Conservation (phyloP, 1,284 basidiomycete genomes). For the Fomitopsis betulina region DNA sequence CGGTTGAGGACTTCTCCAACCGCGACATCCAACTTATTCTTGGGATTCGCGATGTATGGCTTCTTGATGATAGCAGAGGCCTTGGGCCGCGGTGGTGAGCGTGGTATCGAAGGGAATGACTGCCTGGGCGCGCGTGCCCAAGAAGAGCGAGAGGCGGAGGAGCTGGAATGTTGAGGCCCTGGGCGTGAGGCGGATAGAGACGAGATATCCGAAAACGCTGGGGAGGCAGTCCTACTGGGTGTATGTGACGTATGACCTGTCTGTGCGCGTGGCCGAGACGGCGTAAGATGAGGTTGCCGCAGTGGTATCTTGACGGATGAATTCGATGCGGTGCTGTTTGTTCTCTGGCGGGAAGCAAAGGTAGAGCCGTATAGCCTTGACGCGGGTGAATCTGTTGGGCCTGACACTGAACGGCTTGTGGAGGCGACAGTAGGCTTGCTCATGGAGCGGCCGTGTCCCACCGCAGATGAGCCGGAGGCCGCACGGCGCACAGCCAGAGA, state of each 20-base stretch:
- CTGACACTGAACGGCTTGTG: conserved; percentile 49
- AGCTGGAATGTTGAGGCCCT: conserved; percentile 26
- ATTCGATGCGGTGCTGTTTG: conserved; percentile 52
- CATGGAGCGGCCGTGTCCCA: conserved; percentile 34
- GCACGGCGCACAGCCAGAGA: conserved; percentile 39
- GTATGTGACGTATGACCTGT: conserved; percentile 26
- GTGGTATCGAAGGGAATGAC: conserved; percentile 42
- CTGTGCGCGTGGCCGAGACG: conserved; percentile 38
- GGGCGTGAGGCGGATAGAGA: conserved; percentile 25
- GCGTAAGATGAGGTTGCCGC: conserved; percentile 25
- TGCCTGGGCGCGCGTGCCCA: conserved; percentile 68
- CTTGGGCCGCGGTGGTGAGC: conserved; percentile 43
- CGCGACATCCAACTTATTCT: conserved; percentile 87
- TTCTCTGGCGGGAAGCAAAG: conserved; percentile 77
- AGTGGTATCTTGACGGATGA: conserved; percentile 29
- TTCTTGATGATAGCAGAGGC: conserved; percentile 40
- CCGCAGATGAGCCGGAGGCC: conserved; percentile 39
- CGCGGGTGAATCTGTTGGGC: conserved; percentile 31
- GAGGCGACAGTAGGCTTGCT: conserved; percentile 45
- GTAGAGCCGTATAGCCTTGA: conserved; percentile 54
- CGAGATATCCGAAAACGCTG: conserved; percentile 53
- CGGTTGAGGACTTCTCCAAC: conserved; percentile 89
- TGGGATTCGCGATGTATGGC: conserved; percentile 79
- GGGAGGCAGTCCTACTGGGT: conserved; percentile 47
- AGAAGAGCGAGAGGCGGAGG: conserved; percentile 41